Conservation (phyloP, 345 rosid genomes). For the Arabidopsis suecica region DNA sequence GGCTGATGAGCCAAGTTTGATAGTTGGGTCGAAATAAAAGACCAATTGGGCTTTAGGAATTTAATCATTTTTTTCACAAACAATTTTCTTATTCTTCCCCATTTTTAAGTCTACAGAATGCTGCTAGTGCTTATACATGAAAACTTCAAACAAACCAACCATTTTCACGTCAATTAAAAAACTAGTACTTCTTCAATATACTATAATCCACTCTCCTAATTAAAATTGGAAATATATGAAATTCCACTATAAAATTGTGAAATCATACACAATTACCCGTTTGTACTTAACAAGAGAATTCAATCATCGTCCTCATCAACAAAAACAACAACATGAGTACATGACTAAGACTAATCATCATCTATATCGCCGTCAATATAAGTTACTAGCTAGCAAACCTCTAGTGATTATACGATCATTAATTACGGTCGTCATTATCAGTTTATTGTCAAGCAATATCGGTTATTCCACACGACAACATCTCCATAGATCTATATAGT, state of each 20-base stretch:
- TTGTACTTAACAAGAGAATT: neutral
- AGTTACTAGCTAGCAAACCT: slow-evolving; percentile 18
- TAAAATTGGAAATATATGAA: neutral
- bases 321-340: neutral
- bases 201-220: neutral
- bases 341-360: slow-evolving; percentile 18
- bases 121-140: neutral
- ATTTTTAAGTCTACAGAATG: neutral
- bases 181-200: neutral
- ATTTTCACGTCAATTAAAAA: neutral
- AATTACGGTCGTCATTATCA: neutral
- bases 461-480: neutral
- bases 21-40: neutral
- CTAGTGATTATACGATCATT: neutral
- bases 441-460: neutral
- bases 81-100: neutral
- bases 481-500: slow-evolving; percentile 3
- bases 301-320: neutral
- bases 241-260: neutral
- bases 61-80: neutral
- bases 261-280: neutral
- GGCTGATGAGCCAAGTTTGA: slow-evolving; percentile 6
- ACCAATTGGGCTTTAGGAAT: slow-evolving; percentile 31
- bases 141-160: neutral
- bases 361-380: neutral